phyloP scores from a whole-genome alignment of 2,329 filamentous ascomycete genomes.

The Atkinsonella hypoxylon region DNA sequence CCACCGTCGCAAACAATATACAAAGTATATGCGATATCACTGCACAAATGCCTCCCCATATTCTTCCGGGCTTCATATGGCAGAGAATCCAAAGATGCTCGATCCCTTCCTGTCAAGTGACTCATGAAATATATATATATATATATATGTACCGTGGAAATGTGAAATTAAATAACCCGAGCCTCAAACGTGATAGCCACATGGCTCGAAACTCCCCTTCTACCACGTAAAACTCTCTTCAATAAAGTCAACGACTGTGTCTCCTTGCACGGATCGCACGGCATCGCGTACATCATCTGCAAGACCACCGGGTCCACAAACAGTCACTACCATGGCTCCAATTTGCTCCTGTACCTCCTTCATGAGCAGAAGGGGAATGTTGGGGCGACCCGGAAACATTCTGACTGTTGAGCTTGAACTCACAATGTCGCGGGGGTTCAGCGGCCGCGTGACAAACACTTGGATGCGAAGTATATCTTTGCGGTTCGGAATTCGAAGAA shows the following conservation, averaged over 20 bases:
- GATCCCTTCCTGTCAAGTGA: background rate
- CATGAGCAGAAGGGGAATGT: constrained; percentile 64
- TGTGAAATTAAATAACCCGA: constrained; percentile 2
- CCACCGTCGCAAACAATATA: background rate
- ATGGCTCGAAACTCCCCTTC: constrained; percentile 7
- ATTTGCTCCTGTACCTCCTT: constrained; percentile 73
- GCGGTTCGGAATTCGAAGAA: constrained; percentile 69
- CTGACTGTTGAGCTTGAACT: constrained; percentile 70
- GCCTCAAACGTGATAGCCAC: background rate
- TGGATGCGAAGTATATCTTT: constrained; percentile 76
- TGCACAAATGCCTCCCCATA: constrained; percentile 1
- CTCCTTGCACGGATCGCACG: constrained; percentile 50
- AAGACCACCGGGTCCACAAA: constrained; percentile 64
- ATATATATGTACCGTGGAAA: background rate
- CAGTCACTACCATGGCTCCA: constrained; percentile 79
- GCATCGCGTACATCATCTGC: constrained; percentile 65
- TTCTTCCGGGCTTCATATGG: background rate
- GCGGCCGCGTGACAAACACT: constrained; percentile 81
- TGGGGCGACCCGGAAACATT: constrained; percentile 84
- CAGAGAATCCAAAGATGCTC: background rate
- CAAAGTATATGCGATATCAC: constrained; percentile 4
- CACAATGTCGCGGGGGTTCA: constrained; percentile 69
- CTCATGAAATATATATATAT: background rate
- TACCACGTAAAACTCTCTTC: constrained; percentile 67
- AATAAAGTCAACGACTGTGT: constrained; percentile 57